These are phyloP conservation scores for Cyclotella sp. DNA, from an alignment of 108 stramenopile species.

Conservation along the genomic window DNA sequence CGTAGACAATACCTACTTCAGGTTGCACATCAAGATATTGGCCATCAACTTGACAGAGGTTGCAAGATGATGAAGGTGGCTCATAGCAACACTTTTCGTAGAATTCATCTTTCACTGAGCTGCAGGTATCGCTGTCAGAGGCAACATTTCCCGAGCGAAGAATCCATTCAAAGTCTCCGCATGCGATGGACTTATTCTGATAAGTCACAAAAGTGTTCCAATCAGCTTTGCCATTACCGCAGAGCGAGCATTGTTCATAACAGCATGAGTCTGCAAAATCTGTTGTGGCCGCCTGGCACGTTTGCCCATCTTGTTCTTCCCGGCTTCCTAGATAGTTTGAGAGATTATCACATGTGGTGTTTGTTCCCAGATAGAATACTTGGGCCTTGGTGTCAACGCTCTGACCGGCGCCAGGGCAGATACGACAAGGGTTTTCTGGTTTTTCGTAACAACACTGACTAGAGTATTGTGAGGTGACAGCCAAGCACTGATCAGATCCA, in stretches of 20 bases:
- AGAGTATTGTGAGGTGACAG: constrained; percentile 30
- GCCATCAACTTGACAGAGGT: constrained; percentile 41
- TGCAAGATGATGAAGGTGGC: constrained; percentile 46
- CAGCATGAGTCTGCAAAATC: constrained; percentile 47
- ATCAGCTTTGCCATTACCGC: constrained; percentile 51
- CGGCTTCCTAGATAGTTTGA: constrained; percentile 55
- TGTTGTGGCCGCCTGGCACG: constrained; percentile 31
- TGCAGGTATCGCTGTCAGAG: constrained; percentile 46
- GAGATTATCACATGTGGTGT: constrained; percentile 51
- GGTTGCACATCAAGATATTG: constrained; percentile 46
- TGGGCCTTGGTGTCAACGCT: constrained; percentile 34
- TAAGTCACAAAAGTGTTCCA: constrained; percentile 49
- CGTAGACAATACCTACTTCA: constrained; percentile 28
- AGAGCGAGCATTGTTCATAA: constrained; percentile 48
- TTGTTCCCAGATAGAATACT: constrained; percentile 48
- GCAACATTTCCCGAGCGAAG: constrained; percentile 35
- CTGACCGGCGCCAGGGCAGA: constrained; percentile 34
- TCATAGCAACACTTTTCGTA: constrained; percentile 47
- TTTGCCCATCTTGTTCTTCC: constrained; percentile 44
- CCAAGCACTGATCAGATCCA: constrained; percentile 42
- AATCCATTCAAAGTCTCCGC: constrained; percentile 57
- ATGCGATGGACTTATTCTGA: constrained; percentile 42
- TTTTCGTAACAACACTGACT: constrained; percentile 44
- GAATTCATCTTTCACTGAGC: constrained; percentile 43
- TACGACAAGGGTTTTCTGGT: constrained; percentile 49